Conservation (phyloP, 805 yeast genomes). For the Kuraishia cidri region DNA sequence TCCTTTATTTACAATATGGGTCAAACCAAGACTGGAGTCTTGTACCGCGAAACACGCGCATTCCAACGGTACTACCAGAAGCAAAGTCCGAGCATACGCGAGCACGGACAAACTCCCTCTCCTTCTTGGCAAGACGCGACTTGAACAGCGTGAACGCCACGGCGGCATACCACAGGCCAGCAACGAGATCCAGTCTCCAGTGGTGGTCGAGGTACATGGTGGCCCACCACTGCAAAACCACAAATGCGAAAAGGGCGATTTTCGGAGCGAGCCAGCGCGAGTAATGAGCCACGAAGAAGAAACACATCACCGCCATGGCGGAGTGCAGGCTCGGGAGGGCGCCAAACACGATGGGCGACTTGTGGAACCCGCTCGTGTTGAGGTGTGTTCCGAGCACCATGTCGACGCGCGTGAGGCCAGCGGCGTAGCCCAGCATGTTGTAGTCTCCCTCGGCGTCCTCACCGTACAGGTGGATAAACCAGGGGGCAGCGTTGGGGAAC, state of each 20-base stretch:
- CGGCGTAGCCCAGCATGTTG: slow-evolving; percentile 61
- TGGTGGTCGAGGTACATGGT: slow-evolving; percentile 69
- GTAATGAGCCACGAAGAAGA: slow-evolving; percentile 32
- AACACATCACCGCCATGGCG: slow-evolving; percentile 51
- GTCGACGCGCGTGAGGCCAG: slow-evolving; percentile 62
- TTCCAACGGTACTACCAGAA: slow-evolving; percentile 42
- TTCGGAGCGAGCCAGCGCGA: slow-evolving; percentile 25
- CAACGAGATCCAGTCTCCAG: slow-evolving; percentile 53
- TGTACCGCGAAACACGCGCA: slow-evolving; percentile 49
- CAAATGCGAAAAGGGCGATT: slow-evolving; percentile 29
- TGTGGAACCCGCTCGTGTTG: slow-evolving; percentile 54
- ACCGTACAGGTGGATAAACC: slow-evolving; percentile 60
- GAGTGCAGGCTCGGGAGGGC: slow-evolving; percentile 69
- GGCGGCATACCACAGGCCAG: slow-evolving; percentile 46
- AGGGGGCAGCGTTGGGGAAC: slow-evolving; percentile 69
- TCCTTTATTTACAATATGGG: slow-evolving; percentile 21
- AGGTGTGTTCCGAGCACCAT: slow-evolving; percentile 52
- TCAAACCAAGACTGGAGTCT: slow-evolving; percentile 43
- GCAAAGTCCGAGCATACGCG: slow-evolving; percentile 25
- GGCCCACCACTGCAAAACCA: slow-evolving; percentile 64
- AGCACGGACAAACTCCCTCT: slow-evolving; percentile 27
- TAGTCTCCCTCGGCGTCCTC: slow-evolving; percentile 46
- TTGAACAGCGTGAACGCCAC: slow-evolving; percentile 29
- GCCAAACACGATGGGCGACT: slow-evolving; percentile 63
- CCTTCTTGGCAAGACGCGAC: slow-evolving; percentile 23